phyloP scores from a whole-genome alignment of 495 filamentous ascomycete species.

The Neurospora discreta region DNA sequence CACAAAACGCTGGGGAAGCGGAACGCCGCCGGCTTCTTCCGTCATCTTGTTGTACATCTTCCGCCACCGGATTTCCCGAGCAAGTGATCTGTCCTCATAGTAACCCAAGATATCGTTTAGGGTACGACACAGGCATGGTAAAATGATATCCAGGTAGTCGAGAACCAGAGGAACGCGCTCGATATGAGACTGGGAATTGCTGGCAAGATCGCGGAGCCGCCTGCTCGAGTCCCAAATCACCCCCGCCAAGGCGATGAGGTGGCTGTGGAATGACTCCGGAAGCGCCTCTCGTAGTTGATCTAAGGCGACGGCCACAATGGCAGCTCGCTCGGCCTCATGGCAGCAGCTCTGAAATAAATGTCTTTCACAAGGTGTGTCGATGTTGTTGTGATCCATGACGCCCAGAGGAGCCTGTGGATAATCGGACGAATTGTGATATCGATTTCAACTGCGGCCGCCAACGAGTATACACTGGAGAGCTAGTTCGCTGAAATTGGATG shows the following conservation, averaged over 20 bases:
- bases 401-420: background rate
- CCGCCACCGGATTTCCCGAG: slow-evolving; percentile 37
- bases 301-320: slow-evolving; percentile 26
- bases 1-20: slow-evolving; percentile 38
- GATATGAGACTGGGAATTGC: slow-evolving; percentile 38
- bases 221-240: slow-evolving; percentile 30
- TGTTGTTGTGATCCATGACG: slow-evolving; percentile 12
- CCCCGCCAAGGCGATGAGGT: slow-evolving; percentile 30
- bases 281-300: slow-evolving; percentile 31
- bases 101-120: slow-evolving; percentile 39
- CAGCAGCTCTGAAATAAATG: slow-evolving; percentile 35
- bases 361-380: slow-evolving; percentile 11
- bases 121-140: slow-evolving; percentile 38
- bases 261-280: slow-evolving; percentile 28
- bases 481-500: background rate
- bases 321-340: slow-evolving; percentile 33
- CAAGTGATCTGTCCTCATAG: slow-evolving; percentile 36
- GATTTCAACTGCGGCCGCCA: background rate
- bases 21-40: slow-evolving; percentile 34
- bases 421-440: background rate
- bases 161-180: slow-evolving; percentile 34
- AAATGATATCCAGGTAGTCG: slow-evolving; percentile 40
- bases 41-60: slow-evolving; percentile 44
- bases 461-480: background rate
- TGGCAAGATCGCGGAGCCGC: slow-evolving; percentile 39